Evolutionary conservation across 371 early-diverging fungal genomes (phyloP).

Genomic region (Lichtheimia ramosa): DNA sequence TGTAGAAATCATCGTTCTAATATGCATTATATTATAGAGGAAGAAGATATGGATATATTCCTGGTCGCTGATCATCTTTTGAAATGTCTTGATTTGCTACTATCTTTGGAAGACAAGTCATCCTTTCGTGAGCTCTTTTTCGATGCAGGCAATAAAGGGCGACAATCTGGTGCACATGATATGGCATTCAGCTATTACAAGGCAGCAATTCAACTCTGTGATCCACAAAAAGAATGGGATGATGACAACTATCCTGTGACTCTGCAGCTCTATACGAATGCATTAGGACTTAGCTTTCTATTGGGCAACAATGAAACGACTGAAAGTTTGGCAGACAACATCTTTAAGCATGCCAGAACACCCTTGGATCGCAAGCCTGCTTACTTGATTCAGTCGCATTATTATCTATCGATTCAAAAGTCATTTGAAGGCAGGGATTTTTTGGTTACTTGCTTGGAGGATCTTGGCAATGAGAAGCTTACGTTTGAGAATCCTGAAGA

Average conservation of each 20-base stretch:
- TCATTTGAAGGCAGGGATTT: constrained; percentile 28
- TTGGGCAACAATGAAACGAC: constrained; percentile 36
- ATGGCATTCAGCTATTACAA: constrained; percentile 37
- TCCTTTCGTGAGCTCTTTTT: constrained; percentile 27
- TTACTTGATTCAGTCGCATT: constrained; percentile 37
- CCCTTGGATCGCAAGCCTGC: constrained; percentile 39
- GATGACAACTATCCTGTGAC: constrained; percentile 18
- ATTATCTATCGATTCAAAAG: constrained; percentile 34
- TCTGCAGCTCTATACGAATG: constrained; percentile 32
- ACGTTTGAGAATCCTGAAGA: constrained; percentile 5
- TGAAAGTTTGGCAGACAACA: constrained; percentile 17
- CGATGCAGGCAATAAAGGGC: constrained; percentile 37
- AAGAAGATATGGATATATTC: constrained; percentile 25
- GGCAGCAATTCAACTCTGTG: constrained; percentile 28
- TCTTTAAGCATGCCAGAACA: constrained; percentile 30
- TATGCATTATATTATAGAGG: constrained; percentile 4
- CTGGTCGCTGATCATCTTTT: constrained; percentile 40
- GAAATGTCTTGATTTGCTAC: constrained; percentile 28
- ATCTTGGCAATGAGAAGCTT: constrained; percentile 25
- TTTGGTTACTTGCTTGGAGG: constrained; percentile 25
- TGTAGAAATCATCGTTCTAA: not conserved
- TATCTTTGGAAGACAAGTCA: constrained; percentile 17
- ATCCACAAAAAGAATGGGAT: constrained; percentile 20
- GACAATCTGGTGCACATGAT: constrained; percentile 41
- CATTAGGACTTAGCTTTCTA: constrained; percentile 34